Conservation (phyloP, 257 asterid genomes). For the Dorcoceras hygrometricum region DNA sequence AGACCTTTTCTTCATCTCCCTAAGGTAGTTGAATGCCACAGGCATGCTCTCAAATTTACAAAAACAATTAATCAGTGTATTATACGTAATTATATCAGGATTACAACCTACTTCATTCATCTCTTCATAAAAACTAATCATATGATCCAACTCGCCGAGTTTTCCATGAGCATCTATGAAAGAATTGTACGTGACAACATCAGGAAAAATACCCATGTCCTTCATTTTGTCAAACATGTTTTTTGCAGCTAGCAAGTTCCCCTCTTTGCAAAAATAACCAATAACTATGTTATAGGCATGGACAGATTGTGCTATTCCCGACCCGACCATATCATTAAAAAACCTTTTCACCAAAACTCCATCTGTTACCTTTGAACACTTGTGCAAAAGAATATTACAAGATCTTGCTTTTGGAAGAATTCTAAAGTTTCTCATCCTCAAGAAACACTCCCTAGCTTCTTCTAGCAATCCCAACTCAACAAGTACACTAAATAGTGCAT, state of each 20-base stretch:
- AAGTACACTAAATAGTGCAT: slow-evolving; percentile 62
- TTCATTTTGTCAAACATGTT: slow-evolving; percentile 65
- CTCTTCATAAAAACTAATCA: slow-evolving; percentile 59
- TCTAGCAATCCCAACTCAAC: slow-evolving; percentile 67
- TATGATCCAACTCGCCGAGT: slow-evolving; percentile 54
- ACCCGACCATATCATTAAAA: slow-evolving; percentile 57
- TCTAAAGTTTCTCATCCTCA: slow-evolving; percentile 57
- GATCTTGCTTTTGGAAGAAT: slow-evolving; percentile 70
- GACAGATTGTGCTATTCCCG: slow-evolving; percentile 59
- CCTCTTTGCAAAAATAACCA: slow-evolving; percentile 64
- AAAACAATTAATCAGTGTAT: slow-evolving; percentile 81
- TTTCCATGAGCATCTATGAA: slow-evolving; percentile 80
- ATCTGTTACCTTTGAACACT: slow-evolving; percentile 42
- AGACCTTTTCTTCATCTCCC: slow-evolving; percentile 68
- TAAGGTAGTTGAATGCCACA: slow-evolving; percentile 54
- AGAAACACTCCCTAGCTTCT: slow-evolving; percentile 76
- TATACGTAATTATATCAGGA: slow-evolving; percentile 79
- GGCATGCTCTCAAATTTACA: slow-evolving; percentile 68
- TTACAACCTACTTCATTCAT: slow-evolving; percentile 62
- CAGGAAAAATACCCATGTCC: slow-evolving; percentile 55
- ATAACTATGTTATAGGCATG: slow-evolving; percentile 79
- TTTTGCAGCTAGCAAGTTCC: slow-evolving; percentile 60
- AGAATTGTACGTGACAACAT: slow-evolving; percentile 76
- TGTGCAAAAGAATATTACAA: slow-evolving; percentile 73
- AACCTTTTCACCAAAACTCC: slow-evolving; percentile 47